Evolutionary conservation across 768 basidiomycete genomes (phyloP), one percentile per base, ranked within the genome.

Genomic region (Lepiota brunneoincarnata): DNA sequence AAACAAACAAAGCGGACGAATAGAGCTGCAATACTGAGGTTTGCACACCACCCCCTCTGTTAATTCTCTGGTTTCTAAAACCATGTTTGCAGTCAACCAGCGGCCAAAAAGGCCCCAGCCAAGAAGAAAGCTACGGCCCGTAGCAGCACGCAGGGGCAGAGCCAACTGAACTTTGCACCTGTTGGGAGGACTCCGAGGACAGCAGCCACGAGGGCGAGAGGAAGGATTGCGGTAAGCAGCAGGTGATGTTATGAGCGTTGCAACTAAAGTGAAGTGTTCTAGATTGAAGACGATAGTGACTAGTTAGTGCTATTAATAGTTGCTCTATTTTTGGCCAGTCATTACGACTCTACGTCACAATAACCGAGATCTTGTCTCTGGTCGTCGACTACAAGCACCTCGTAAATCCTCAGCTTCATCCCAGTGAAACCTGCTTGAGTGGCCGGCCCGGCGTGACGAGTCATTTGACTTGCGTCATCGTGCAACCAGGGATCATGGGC

Each of bases 11-110:
- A 86, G 66, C 77, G 77, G 59, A 82, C 84, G 21, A 82, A 76
- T 59, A 75, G 89, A 48, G 81, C 85, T 20, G 82, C 86, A 9
- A 79, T 85, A 12, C 65, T 87, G 34, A 87, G 80, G 89, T 87
- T 60, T 51, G 71, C 59, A 4, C n/a, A n/a, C n/a, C n/a, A n/a
- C 1, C 51, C 17, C 57, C 39, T 11, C 20, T 4, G 18, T 48
- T n/a, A 14, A 10, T 6, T 59, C 23, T 40, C 15, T 15, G 28
- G 28, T n/a, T 44, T 21, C 7, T 17, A 17, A 46, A 38, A 43
- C 15, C 58, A 26, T 53, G 24, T 42, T 34, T 4, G 9, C 42
- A 73, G 71, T 46, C 72, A 75, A 70, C 61, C 72, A 7, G 62
- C 71, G 12, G 35, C 69, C 4, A 78, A 76, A 61, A 79, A 74